Conservation (phyloP, 495 filamentous ascomycete species). For the Penicillium angulare region DNA sequence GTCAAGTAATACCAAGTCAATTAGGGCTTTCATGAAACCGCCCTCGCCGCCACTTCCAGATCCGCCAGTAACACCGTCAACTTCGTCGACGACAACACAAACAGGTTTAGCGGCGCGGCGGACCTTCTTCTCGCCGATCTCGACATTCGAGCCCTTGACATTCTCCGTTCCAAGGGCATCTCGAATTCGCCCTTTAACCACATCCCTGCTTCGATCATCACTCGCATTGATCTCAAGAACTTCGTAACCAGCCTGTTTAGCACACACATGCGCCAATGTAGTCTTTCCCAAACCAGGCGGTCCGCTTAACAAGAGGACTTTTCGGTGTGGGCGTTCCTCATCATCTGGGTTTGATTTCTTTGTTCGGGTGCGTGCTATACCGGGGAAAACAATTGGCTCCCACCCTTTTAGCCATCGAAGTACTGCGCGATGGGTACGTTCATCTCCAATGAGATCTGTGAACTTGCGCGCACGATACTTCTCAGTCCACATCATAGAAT, state of each 20-base stretch:
- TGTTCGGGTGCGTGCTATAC: conserved; percentile 55
- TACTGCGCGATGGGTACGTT: conserved; percentile 88
- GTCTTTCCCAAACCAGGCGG: conserved; percentile 95
- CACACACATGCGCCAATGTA: conserved; percentile 93
- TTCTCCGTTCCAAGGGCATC: conserved; percentile 90
- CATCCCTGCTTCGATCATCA: conserved; percentile 92
- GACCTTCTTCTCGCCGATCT: conserved; percentile 58
- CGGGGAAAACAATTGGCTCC: conserved; percentile 90
- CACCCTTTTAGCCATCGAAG: conserved; percentile 91
- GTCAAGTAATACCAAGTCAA: conserved; percentile 82
- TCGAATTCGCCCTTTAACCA: conserved; percentile 85
- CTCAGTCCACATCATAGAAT: conserved; percentile 73
- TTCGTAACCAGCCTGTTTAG: conserved; percentile 91
- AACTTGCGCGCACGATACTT: conserved; percentile 92
- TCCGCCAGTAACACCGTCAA: conserved; percentile 86
- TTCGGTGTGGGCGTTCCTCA: conserved; percentile 69
- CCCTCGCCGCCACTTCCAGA: conserved; percentile 69
- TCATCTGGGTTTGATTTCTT: conserved; percentile 42
- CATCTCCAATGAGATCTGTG: conserved; percentile 90
- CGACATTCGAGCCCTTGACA: conserved; percentile 75
- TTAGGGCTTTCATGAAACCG: conserved; percentile 91
- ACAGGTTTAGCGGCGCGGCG: conserved; percentile 80
- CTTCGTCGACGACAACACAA: conserved; percentile 93
- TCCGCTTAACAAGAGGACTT: conserved; percentile 85
- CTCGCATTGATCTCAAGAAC: conserved; percentile 95